Base-by-base conservation (phyloP, 2,329 filamentous ascomycete genomes). In the Botrytis fabae region DNA sequence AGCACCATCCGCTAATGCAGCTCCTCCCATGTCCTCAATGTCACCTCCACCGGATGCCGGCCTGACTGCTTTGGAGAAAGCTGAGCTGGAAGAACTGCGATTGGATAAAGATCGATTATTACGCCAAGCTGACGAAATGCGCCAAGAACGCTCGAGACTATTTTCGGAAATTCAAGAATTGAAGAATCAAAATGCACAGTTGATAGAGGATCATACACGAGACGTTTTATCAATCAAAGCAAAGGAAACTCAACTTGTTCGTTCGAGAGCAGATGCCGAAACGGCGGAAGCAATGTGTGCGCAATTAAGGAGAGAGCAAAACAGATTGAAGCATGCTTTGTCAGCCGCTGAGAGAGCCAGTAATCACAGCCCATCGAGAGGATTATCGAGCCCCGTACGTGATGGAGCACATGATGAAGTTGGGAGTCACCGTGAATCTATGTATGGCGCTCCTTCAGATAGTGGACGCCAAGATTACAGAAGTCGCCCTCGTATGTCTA, bases 151-250 rank as follows among this genome's bases (percentile, higher is more conserved):
- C 75, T 89, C 91, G 73, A 95, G 92, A 79, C 87, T 97, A 66
- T 88, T 90, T 74, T 96, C 94, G 0, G 94, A 98, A 81, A 92
- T 98, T 60, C 92, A 95, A 77, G 96, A 98, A 82, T 87, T 99
- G 44, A 97, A 98, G 83, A 97, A 97, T 79, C 94, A 98, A 81
- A 99, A 99, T 79, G 96, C 96, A 38, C 92, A 96, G 75, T 86
- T 99, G 48, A 99, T 99, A 75, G 96, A 99, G 83, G 95, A 98
- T 79, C 95, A 98, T 81, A 99, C 96, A 0, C 89, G 95, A 65
- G 95, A 99, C 79, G 94, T 98, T 0, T 86, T 99, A 60, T 96
- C 94, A 78, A 97, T 99, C 84, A 98, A 98, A 82, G 96, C 96
- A 22, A 99, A 99, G 83, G 96, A 99, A 82, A 98, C 96, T 4